Evolutionary conservation across 495 filamentous ascomycete genomes (phyloP), one percentile per base, ranked within the genome.

Genomic region (Podospora tetraspora): DNA sequence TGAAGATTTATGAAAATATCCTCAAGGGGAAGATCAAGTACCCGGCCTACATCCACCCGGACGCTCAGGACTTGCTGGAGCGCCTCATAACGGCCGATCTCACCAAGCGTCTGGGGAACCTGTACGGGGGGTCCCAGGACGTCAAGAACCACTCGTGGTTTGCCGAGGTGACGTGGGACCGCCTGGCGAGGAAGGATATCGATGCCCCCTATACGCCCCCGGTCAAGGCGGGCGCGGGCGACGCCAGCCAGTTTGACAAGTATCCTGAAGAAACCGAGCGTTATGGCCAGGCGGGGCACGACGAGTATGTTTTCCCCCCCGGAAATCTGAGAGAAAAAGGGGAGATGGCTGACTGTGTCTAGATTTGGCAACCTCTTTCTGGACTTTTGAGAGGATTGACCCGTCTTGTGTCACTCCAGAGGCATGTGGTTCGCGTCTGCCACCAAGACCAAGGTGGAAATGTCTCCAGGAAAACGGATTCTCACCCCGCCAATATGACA

Each of bases 1-100:
- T 98, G 85, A 97, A 97, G 81, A 99, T 99, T 72, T 99, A 99
- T 79, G 94, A 98, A 83, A 99, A 99, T 77, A 98, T 99, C 72
- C 84, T 98, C 64, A 91, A 90, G 67, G 95, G 94, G 60, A 89
- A 88, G 72, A 89, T 98, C 76, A 98, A 96, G 82, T 99, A 97
- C 75, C 95, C 95, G 65, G 89, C 92, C 24, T 98, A 97, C 75
- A 91, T 99, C 74, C 90, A 97, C 76, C 89, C 91, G 8, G 96
- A 98, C 77, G 95, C 94, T 1, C 92, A 96, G 74, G 89, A 97
- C 78, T 84, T 99, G 65, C 88, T 99, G 1, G 88, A 94, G 70
- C 89, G 92, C 73, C 84, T 99, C 69, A 98, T 99, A 80, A 99
- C 95, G 21, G 84, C 91, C 21, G 95, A 99, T 76, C 83, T 99